Conservation (phyloP, 345 rosid genomes). For the Eucalyptus marginata region DNA sequence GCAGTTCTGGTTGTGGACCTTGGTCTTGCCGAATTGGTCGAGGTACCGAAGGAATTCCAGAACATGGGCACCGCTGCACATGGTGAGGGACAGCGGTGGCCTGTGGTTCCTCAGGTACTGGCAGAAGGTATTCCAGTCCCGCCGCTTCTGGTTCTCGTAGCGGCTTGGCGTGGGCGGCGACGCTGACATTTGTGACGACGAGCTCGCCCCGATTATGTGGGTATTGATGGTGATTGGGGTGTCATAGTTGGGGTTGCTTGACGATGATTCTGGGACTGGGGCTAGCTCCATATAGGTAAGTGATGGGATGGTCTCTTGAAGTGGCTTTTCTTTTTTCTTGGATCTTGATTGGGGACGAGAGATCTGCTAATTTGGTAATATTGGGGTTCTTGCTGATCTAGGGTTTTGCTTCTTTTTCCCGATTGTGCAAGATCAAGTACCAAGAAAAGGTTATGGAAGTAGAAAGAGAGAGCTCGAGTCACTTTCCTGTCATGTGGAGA, state of each 20-base stretch:
- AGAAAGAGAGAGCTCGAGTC: background rate
- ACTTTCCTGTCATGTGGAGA: background rate
- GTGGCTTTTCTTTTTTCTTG: background rate
- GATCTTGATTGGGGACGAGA: background rate
- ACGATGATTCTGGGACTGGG: background rate
- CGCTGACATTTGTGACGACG: constrained; percentile 17
- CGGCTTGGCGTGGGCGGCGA: constrained; percentile 45
- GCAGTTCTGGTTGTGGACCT: constrained; percentile 71
- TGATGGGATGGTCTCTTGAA: background rate
- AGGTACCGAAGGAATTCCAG: constrained; percentile 78
- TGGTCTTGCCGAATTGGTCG: constrained; percentile 69
- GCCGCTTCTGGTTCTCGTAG: constrained; percentile 75
- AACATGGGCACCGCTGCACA: constrained; percentile 82
- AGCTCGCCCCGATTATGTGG: background rate
- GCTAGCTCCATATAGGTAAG: background rate
- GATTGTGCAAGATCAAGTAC: background rate
- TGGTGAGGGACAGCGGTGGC: constrained; percentile 60
- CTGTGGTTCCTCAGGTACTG: constrained; percentile 75
- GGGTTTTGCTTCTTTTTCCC: background rate
- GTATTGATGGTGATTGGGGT: background rate
- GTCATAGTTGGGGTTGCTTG: background rate
- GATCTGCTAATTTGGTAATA: background rate
- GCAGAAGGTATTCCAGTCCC: constrained; percentile 94
- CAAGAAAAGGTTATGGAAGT: background rate
- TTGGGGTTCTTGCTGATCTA: background rate